Conservation (phyloP, 257 asterid genomes). For the Rhazya stricta region DNA sequence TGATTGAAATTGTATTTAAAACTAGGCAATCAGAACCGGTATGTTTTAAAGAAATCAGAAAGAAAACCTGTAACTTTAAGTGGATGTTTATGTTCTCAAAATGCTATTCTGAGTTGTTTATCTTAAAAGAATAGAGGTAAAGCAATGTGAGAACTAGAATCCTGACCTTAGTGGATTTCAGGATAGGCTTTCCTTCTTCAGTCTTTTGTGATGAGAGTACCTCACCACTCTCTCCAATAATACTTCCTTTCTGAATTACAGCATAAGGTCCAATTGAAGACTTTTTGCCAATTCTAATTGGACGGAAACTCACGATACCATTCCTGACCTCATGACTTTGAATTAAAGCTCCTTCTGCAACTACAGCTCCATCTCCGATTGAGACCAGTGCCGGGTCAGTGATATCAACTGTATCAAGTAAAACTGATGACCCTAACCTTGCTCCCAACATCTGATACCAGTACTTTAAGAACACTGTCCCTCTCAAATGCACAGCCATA, state of each 20-base stretch:
- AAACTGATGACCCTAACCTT: slow-evolving; percentile 43
- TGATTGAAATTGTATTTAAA: not conserved
- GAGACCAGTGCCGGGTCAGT: slow-evolving; percentile 63
- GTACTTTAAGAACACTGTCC: slow-evolving; percentile 60
- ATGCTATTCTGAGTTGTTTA: not conserved
- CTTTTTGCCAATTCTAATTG: slow-evolving; percentile 44
- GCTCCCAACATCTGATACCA: slow-evolving; percentile 69
- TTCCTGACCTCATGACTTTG: slow-evolving; percentile 65
- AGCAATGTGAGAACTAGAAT: not conserved
- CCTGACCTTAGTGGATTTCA: slow-evolving; percentile 41
- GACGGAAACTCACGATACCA: slow-evolving; percentile 43
- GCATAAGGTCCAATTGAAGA: slow-evolving; percentile 63
- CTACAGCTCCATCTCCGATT: slow-evolving; percentile 50
- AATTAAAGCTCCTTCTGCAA: slow-evolving; percentile 64
- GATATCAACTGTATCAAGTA: slow-evolving; percentile 53
- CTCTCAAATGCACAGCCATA: slow-evolving; percentile 60
- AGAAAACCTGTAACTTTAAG: not conserved
- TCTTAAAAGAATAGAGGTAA: not conserved
- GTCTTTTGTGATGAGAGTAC: slow-evolving; percentile 50
- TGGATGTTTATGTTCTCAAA: not conserved
- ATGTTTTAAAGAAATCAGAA: not conserved
- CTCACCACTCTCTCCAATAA: slow-evolving; percentile 46
- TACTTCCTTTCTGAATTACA: slow-evolving; percentile 58
- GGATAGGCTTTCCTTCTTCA: slow-evolving; percentile 33
- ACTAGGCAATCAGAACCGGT: not conserved